These are phyloP conservation scores for Pythium grandisporangium DNA, from an alignment of 352 stramenopile genomes.

Conservation along the genomic window DNA sequence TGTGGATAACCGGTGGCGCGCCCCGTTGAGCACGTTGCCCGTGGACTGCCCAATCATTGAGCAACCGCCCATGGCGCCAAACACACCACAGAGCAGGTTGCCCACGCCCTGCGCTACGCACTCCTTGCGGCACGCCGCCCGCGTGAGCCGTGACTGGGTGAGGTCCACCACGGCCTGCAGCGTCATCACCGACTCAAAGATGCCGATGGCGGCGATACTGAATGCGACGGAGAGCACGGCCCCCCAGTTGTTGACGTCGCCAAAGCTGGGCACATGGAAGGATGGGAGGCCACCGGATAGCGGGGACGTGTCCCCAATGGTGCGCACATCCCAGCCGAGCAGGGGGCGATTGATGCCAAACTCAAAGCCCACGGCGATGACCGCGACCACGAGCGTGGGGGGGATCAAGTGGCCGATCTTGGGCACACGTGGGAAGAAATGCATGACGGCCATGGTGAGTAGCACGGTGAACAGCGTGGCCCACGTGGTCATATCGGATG, in stretches of 20 bases:
- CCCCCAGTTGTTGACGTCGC: conserved; percentile 40
- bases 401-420: conserved; percentile 58
- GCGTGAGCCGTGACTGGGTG: conserved; percentile 64
- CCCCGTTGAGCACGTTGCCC: conserved; percentile 86
- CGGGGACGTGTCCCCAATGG: conserved; percentile 65
- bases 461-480: conserved; percentile 61
- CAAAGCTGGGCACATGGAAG: conserved; percentile 38
- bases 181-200: conserved; percentile 94
- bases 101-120: conserved; percentile 84
- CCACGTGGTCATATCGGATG: conserved; percentile 37
- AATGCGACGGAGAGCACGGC: conserved; percentile 81
- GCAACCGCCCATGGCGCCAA: conserved; percentile 90
- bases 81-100: conserved; percentile 89
- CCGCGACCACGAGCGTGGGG: conserved; percentile 67
- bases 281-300: conserved; percentile 39
- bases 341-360: conserved; percentile 78
- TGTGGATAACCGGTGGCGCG: conserved; percentile 50
- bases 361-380: conserved; percentile 78
- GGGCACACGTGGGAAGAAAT: conserved; percentile 60
- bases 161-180: conserved; percentile 90
- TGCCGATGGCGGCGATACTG: conserved; percentile 86
- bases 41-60: conserved; percentile 92
- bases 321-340: conserved; percentile 64
- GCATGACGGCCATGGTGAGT: conserved; percentile 84
- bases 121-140: conserved; percentile 55